Evolutionary conservation across 805 yeast species (phyloP), one percentile per base, ranked within the genome.

Genomic region (Saturnispora zaruensis): DNA sequence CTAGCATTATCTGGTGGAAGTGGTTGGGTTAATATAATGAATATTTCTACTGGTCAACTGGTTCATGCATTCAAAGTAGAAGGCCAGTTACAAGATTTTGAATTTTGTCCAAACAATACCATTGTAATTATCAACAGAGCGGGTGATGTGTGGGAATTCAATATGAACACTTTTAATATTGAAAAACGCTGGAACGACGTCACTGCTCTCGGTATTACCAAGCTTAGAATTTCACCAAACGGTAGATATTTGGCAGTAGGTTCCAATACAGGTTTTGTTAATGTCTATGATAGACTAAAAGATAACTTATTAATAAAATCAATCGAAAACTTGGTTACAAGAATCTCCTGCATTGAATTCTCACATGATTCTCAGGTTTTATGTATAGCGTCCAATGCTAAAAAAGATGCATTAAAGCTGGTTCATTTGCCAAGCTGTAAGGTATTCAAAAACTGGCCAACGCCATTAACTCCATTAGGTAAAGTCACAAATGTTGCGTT

Each of bases 391-490:
- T 85, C 95, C 7, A 75, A 95, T 59, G 88, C 84, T 5, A 81
- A 82, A 69, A 81, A 83, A 59, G 98, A 93, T 66, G 87, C 96
- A 3, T 71, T 93, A 53, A 77, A 90, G 60, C 65, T 93, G 55
- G 90, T 88, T 11, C 98, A 93, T 63, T 67, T 91, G 51, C 96
- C 97, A 21, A 76, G 86, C 24, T 87, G 91, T 55, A 78, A 87
- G 18, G 96, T 87, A 6, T 93, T 82, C 68, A 74, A 82, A 45
- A 93, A 93, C 71, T 93, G 99, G 99, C 99, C 99, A 16, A 93
- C 98, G 2, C 82, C 91, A 47, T 89, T 89, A 5, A 91, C 99
- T 0, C 98, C 99, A 9, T 75, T 93, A 57, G 99, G 99, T n/a
- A 81, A 84, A 57, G 96, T 93, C 32, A 87, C 96, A 0, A 67